phyloP scores from a whole-genome alignment of 2,329 filamentous ascomycete species.

The Anthostomella pinea region DNA sequence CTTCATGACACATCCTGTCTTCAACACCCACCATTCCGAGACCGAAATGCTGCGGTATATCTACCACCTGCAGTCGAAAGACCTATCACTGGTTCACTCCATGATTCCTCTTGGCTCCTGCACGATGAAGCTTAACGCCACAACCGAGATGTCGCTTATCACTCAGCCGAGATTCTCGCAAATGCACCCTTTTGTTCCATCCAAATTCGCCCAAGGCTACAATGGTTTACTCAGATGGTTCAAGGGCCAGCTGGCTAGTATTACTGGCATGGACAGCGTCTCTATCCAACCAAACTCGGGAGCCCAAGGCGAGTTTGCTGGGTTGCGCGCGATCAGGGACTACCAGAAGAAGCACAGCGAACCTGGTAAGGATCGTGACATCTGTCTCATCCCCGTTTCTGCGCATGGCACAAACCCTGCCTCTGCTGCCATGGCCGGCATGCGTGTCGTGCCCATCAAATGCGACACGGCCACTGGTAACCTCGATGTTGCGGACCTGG shows the following conservation, averaged over 20 bases:
- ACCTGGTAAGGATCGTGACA: slow-evolving; percentile 70
- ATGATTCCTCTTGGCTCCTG: slow-evolving; percentile 98
- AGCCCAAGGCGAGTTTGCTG: slow-evolving; percentile 92
- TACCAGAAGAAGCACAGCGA: slow-evolving; percentile 68
- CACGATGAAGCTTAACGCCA: slow-evolving; percentile 97
- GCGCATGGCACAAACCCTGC: slow-evolving; percentile 96
- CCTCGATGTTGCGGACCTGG: slow-evolving; percentile 80
- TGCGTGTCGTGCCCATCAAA: slow-evolving; percentile 90
- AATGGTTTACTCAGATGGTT: slow-evolving; percentile 66
- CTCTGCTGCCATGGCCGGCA: slow-evolving; percentile 91
- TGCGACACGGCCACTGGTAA: slow-evolving; percentile 86
- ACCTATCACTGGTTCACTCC: slow-evolving; percentile 88
- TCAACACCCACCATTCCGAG: slow-evolving; percentile 93
- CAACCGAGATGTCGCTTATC: slow-evolving; percentile 87
- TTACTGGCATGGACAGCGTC: slow-evolving; percentile 87
- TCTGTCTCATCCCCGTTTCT: slow-evolving; percentile 91
- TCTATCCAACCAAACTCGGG: slow-evolving; percentile 95
- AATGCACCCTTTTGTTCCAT: slow-evolving; percentile 76
- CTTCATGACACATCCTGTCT: slow-evolving; percentile 86
- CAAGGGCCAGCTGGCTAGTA: slow-evolving; percentile 71
- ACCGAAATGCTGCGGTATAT: slow-evolving; percentile 94
- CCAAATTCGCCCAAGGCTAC: slow-evolving; percentile 65
- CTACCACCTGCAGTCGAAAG: slow-evolving; percentile 87
- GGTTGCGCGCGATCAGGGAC: slow-evolving; percentile 81
- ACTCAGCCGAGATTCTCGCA: slow-evolving; percentile 73